phyloP scores from a whole-genome alignment of 2,329 filamentous ascomycete species.

The Curvularia hawaiiensis region DNA sequence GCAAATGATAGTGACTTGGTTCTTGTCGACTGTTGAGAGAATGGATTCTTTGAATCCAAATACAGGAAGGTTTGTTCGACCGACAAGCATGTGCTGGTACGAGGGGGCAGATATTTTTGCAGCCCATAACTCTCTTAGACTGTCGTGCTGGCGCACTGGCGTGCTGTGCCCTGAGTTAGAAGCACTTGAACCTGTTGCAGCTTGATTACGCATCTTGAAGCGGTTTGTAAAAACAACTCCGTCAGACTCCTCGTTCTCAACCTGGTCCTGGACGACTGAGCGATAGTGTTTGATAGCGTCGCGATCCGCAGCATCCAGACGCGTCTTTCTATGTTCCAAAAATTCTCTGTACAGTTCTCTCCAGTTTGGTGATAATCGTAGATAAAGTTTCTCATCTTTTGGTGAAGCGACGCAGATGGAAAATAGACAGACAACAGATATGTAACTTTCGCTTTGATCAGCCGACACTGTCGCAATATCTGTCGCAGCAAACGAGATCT shows the following conservation, averaged over 20 bases:
- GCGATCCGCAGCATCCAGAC: conserved; percentile 73
- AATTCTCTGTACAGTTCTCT: conserved; percentile 86
- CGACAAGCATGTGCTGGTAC: conserved; percentile 80
- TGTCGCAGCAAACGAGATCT: conserved; percentile 72
- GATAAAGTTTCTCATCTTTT: conserved; percentile 84
- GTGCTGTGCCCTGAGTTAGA: conserved; percentile 41
- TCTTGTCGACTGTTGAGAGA: conserved; percentile 73
- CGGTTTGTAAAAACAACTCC: conserved; percentile 74
- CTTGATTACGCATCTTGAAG: conserved; percentile 61
- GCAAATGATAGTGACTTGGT: conserved; percentile 91
- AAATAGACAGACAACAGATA: conserved; percentile 82
- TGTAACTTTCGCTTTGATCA: conserved; percentile 84
- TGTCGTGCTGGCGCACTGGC: conserved; percentile 42
- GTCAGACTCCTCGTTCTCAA: conserved; percentile 60
- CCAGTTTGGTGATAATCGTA: conserved; percentile 80
- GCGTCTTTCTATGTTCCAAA: conserved; percentile 69
- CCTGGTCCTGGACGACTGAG: conserved; percentile 69
- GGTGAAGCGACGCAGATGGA: conserved; percentile 75
- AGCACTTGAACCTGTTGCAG: conserved; percentile 29
- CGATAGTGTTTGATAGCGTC: conserved; percentile 70
- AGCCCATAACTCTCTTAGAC: conserved; percentile 57
- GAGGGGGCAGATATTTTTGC: conserved; percentile 56
- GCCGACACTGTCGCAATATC: conserved; percentile 73
- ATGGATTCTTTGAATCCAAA: conserved; percentile 83
- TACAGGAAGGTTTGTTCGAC: conserved; percentile 84